Evolutionary conservation across 306 rosid species (phyloP), one percentile per base, ranked within the genome.

Genomic region (Lathyrus oleraceus): DNA sequence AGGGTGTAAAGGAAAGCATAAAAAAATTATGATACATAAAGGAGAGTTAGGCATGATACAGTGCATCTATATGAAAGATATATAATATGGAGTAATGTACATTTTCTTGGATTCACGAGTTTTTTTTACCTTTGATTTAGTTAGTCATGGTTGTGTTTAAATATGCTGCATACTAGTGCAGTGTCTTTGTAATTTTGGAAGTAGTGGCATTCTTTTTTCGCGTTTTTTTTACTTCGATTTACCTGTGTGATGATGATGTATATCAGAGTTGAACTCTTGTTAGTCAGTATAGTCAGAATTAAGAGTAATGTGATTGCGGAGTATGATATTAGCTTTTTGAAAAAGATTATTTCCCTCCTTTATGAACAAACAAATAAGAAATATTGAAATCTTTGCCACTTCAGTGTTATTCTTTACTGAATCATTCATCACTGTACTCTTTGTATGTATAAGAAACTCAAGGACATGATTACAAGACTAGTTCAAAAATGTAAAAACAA

Each of bases 151-250:
- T 67, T 81, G 91, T 87, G 85, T 85, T 81, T 75, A 81, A 80
- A 87, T 78, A 78, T 83, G 86, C 76, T 86, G 82, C 86, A 82
- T 80, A 84, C 81, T 73, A 42, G 87, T 79, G 74, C 76, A 70
- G 73, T 77, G 84, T 84, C 85, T 85, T 81, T 78, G 87, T 87
- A 87, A 76, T 88, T 91, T 91, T 87, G 91, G 89, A 84, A 85
- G 93, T 69, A 67, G 85, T 77, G 85, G 84, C 86, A 85, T 85
- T 87, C 73, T 83, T 86, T 86, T 80, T 67, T 32, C 21, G 65
- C 27, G 48, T 48, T 83, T 28, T 48, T 83, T 28, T 83, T 32
- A 52, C 73, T 56, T 71, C 56, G 54, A 45, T 71, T 62, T 72
- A 79, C 75, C 70, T 61, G 72, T 76, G 77, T 79, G 85, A 69